Conservation (phyloP, 2,329 filamentous ascomycete genomes). For the Corinectria fuckeliana region DNA sequence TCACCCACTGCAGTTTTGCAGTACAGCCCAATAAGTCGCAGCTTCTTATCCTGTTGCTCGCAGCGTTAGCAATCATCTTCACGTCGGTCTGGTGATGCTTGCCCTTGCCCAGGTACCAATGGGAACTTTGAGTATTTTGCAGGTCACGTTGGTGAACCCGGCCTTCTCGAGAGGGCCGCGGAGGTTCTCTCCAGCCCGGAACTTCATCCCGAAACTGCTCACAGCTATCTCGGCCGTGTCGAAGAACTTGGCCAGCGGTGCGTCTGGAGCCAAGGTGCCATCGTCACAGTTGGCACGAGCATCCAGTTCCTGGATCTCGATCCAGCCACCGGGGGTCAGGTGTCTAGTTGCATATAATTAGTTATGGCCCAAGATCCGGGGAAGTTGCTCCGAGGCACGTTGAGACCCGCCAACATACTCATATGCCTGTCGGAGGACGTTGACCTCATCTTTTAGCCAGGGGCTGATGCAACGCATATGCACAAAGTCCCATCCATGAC, state of each 20-base stretch:
- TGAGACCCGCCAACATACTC: conserved; percentile 24
- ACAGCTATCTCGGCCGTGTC: conserved; percentile 30
- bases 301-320: conserved; percentile 46
- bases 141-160: conserved; percentile 26
- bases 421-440: conserved; percentile 24
- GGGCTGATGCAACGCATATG: conserved; percentile 36
- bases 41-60: conserved; percentile 26
- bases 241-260: conserved; percentile 39
- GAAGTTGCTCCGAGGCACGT: too few relatives aligned
- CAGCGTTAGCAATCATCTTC: rapidly evolving
- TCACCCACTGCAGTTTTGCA: conserved; percentile 26
- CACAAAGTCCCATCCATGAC: conserved; percentile 28
- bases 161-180: conserved; percentile 21
- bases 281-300: conserved; percentile 47
- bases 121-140: conserved; percentile 29
- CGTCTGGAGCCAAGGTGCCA: conserved; percentile 43
- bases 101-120: conserved; percentile 34
- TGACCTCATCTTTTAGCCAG: conserved; percentile 27
- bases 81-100: rapidly evolving
- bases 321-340: conserved; percentile 30
- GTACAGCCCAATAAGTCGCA: conserved; percentile 27
- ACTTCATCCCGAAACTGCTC: conserved; percentile 45
- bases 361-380: too few relatives aligned
- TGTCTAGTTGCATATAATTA: conserved; percentile 13
- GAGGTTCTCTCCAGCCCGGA: conserved; percentile 25